Percentiles rank a stretch among this genome's conserved stretches.
phyloP scores from a whole-genome alignment of 495 filamentous ascomycete genomes.

The Trichoderma parareesei region DNA sequence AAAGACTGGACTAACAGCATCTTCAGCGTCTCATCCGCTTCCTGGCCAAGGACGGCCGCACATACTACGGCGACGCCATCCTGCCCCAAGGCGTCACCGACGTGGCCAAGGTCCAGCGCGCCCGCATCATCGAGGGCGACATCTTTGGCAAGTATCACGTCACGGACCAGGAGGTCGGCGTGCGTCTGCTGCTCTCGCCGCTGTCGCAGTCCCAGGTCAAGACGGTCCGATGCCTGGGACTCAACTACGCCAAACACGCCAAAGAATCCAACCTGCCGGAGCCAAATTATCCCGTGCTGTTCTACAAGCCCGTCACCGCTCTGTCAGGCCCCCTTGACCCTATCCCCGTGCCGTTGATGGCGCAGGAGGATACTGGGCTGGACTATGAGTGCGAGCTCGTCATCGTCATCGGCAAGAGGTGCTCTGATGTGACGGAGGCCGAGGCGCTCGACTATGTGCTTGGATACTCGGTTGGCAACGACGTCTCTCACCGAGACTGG shows the following conservation, averaged over 20 bases:
- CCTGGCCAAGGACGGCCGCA: constrained; percentile 62
- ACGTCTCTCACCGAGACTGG: constrained; percentile 78
- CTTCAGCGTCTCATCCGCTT: constrained; percentile 69
- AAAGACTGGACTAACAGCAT: background rate
- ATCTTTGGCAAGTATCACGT: constrained; percentile 66
- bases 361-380: constrained; percentile 51
- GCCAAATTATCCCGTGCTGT: constrained; percentile 70
- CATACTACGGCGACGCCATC: constrained; percentile 79
- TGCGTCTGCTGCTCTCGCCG: constrained; percentile 60
- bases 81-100: constrained; percentile 60
- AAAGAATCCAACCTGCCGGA: constrained; percentile 60
- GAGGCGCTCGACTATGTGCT: constrained; percentile 67
- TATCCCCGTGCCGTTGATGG: constrained; percentile 54
- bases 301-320: constrained; percentile 74
- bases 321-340: constrained; percentile 61
- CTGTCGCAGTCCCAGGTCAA: constrained; percentile 58
- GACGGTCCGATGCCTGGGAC: constrained; percentile 70
- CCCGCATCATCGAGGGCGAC: constrained; percentile 61
- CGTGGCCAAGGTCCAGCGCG: constrained; percentile 56
- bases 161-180: constrained; percentile 58
- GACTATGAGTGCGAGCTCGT: constrained; percentile 88
- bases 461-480: constrained; percentile 76
- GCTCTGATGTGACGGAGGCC: constrained; percentile 55
- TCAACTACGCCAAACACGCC: constrained; percentile 78
- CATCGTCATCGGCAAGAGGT: constrained; percentile 65